Base-by-base conservation (phyloP, 1,284 basidiomycete species). In the Cutaneotrichosporon sp. region DNA sequence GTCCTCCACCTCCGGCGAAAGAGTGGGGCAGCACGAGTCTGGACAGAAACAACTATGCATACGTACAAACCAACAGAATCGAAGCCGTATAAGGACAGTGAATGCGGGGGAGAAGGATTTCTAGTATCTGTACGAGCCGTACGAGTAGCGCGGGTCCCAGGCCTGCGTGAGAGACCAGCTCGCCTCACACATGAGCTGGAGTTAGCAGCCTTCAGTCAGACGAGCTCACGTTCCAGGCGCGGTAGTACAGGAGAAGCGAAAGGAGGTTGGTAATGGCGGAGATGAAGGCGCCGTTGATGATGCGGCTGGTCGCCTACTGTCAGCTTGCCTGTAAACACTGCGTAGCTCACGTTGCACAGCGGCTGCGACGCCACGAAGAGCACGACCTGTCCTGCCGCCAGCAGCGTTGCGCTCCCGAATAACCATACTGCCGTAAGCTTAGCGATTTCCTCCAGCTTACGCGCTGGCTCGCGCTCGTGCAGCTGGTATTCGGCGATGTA, bases 221-320 rank as follows among this genome's bases (percentile, higher is more conserved):
- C 29, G 47, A 34, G 27, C 87, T 67, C 63, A 91, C 89, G 87
- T 83, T 84, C 92, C 92, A 94, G 25, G 86, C 91, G 18, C 88
- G 73, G 76, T 87, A 92, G 20, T 94, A 67, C 14, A 85, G 81
- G n/a, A 82, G 84, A 0, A 93, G 85, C 0, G 88, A 79, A 0
- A 84, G 86, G 0, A 89, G 89, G 73, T 80, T 70, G 9, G 74
- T 57, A n/a, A 78, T 51, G 0, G 91, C 92, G 1, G 89, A 87
- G 13, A 94, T 76, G 75, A 94, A 92, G 2, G 89, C 87, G 11
- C 89, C 89, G 75, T 93, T 92, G 34, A 93, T 77, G 71, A 87
- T 89, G 42, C 80, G 76, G 58, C 83, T 81, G 16, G 89, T 84
- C 20, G 84, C 84, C 87, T 80, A 86, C 14, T n/a, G 43, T 42